Evolutionary conservation across 768 basidiomycete species (phyloP).

Genomic region (Tricholoma matsutake): DNA sequence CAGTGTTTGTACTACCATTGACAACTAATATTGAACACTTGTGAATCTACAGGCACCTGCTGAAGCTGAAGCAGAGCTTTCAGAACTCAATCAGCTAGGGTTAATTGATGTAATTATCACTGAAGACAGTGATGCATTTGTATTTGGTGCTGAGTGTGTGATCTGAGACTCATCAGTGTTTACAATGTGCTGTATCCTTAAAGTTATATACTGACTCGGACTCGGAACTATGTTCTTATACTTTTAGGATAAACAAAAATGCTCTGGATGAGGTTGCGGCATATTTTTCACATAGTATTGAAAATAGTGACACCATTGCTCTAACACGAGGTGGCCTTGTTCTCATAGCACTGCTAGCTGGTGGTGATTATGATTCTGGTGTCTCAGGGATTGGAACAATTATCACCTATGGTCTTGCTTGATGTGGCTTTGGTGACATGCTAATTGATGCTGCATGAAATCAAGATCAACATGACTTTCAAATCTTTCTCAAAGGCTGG

Average conservation of each 20-base stretch:
- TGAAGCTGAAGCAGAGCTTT: slow-evolving; percentile 53
- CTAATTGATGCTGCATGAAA: slow-evolving; percentile 22
- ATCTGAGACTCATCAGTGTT: slow-evolving; percentile 32
- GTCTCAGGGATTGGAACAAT: slow-evolving; percentile 45
- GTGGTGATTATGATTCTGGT: slow-evolving; percentile 64
- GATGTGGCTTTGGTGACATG: slow-evolving; percentile 55
- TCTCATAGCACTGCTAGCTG: slow-evolving; percentile 57
- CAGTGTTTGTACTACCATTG: not conserved
- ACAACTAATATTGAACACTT: no score
- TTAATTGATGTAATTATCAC: slow-evolving; percentile 45
- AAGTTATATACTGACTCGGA: no score
- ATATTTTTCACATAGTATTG: slow-evolving; percentile 1
- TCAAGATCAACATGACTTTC: not conserved
- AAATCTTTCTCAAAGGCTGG: not conserved
- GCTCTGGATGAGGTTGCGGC: not conserved
- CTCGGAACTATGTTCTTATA: not conserved
- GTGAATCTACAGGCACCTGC: slow-evolving; percentile 39
- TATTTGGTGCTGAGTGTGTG: slow-evolving; percentile 42
- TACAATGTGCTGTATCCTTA: not conserved
- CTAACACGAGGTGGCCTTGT: slow-evolving; percentile 42
- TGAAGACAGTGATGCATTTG: slow-evolving; percentile 45
- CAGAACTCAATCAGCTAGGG: slow-evolving; percentile 35
- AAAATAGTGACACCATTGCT: not conserved
- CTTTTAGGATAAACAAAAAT: not conserved
- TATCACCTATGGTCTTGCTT: slow-evolving; percentile 55